Base-by-base conservation (phyloP, 306 rosid species). In the Elaeagnus macrophylla region DNA sequence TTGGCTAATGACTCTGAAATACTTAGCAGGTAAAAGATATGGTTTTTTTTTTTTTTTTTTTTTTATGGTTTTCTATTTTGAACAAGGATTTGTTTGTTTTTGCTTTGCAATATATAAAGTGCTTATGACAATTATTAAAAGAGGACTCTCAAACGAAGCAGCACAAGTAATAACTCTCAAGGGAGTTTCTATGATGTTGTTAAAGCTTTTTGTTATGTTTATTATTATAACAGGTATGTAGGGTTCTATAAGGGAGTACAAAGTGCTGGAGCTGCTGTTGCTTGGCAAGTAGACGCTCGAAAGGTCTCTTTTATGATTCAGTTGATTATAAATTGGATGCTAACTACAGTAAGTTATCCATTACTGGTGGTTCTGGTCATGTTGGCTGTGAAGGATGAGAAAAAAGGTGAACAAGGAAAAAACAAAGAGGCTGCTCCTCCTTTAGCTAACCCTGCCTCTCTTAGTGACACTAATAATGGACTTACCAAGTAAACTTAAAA, bases 251-350 rank as follows among this genome's bases (percentile, higher is more conserved):
- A 84, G 71, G 99, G 99, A 9, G 65, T 87, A 49, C 99, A 91
- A 48, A 91, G 99, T 75, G 99, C 99, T 9, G 99, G 99, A 12
- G 99, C 84, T 3, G 99, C 96, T 10, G 87, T 82, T 39, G 99
- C 99, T 10, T 91, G 99, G 99, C 99, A 91, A 70, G 77, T 80
- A 19, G 99, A 87, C 59, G 59, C 68, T 20, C 80, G 1, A 12
- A 69, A 59, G 6, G 79, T 79, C n/a, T 75, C 95, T 4, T 75
- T 71, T 37, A 57, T 75, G 68, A 2, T 66, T 10, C 96, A 91
- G 47, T 65, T 91, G 77, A 64, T 81, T 51, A 73, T 75, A 60
- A 91, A 87, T 51, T 84, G 86, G 89, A 70, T 48, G 1, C 81
- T 87, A 6, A 80, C 87, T 8, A 67, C 85, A 3, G 7, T 82